A percentile compares a stretch with the other conserved stretches of the same genome.
Conservation (phyloP, 2,329 filamentous ascomycete species). For the Trichoderma lentiforme region DNA sequence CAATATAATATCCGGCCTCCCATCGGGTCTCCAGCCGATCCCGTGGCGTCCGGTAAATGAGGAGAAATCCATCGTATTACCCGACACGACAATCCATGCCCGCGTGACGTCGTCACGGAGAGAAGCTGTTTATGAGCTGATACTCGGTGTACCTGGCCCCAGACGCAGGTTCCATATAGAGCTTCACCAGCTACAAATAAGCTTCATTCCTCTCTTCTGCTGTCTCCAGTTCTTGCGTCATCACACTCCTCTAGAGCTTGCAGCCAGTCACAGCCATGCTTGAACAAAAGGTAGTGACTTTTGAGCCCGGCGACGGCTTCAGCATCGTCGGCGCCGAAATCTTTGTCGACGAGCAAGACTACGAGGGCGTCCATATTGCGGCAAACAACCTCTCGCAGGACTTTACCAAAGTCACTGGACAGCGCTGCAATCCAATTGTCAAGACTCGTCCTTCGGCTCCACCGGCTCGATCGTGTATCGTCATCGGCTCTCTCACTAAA, state of each 20-base stretch:
- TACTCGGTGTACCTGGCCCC: not conserved
- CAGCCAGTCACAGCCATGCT: constrained; percentile 23
- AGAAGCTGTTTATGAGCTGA: not conserved
- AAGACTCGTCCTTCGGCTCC: not conserved
- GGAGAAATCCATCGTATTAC: constrained; percentile 12
- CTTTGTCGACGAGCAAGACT: constrained; percentile 31
- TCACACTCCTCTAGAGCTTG: not conserved
- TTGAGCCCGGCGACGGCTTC: constrained; percentile 25
- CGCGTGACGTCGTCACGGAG: constrained; percentile 16
- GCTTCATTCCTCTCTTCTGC: not conserved
- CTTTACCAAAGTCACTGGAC: constrained; percentile 27
- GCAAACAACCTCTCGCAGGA: constrained; percentile 31
- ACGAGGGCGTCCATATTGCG: constrained; percentile 33
- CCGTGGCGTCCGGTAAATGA: constrained; percentile 17
- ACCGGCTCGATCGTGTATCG: constrained; percentile 22
- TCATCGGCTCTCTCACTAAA: constrained; percentile 24
- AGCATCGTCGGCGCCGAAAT: constrained; percentile 31
- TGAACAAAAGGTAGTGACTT: constrained; percentile 27
- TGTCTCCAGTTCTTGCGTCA: not conserved
- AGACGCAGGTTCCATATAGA: not conserved
- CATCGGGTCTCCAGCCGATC: constrained; percentile 14
- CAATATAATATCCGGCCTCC: not conserved
- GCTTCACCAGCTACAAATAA: constrained; percentile 3
- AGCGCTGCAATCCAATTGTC: constrained; percentile 16
- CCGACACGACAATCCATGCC: not conserved